phyloP scores from a whole-genome alignment of 495 filamentous ascomycete genomes.

The Haplographium delicatum region DNA sequence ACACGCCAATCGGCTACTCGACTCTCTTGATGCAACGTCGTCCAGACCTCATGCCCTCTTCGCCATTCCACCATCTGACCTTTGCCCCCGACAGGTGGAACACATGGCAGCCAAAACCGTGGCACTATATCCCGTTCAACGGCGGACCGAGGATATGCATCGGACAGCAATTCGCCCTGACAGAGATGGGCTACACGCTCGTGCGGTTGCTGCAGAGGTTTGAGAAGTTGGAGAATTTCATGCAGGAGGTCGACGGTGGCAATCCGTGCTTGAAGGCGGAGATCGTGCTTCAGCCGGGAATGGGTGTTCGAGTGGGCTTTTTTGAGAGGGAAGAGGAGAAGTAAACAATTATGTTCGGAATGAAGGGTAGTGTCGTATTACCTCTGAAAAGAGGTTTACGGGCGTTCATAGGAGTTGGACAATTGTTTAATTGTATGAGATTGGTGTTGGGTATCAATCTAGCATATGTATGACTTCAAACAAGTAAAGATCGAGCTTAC shows the following conservation, averaged over 20 bases:
- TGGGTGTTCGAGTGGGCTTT: conserved; percentile 57
- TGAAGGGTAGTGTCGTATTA: too few species aligned
- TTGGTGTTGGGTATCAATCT: too few species aligned
- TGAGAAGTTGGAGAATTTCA: conserved; percentile 48
- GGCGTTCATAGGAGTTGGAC: too few species aligned
- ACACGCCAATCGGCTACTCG: conserved; percentile 62
- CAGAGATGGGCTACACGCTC: conserved; percentile 73
- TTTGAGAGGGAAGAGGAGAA: conserved; percentile 29
- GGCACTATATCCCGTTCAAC: conserved; percentile 53
- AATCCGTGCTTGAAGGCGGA: conserved; percentile 54
- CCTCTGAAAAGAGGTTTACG: too few species aligned
- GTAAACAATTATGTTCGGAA: background rate
- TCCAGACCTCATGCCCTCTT: conserved; percentile 53
- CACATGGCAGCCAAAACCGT: conserved; percentile 56
- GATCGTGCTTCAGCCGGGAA: conserved; percentile 60
- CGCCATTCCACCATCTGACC: conserved; percentile 24
- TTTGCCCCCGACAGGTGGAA: conserved; percentile 54
- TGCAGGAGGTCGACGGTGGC: conserved; percentile 41
- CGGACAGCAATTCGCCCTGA: conserved; percentile 78
- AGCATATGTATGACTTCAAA: too few species aligned
- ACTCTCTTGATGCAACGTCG: conserved; percentile 75
- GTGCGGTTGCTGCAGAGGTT: conserved; percentile 68
- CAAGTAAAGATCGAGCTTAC: too few species aligned
- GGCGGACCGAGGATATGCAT: conserved; percentile 77
- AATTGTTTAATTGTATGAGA: too few species aligned